Conservation (phyloP, 345 rosid genomes). For the Rhodamnia argentea region DNA sequence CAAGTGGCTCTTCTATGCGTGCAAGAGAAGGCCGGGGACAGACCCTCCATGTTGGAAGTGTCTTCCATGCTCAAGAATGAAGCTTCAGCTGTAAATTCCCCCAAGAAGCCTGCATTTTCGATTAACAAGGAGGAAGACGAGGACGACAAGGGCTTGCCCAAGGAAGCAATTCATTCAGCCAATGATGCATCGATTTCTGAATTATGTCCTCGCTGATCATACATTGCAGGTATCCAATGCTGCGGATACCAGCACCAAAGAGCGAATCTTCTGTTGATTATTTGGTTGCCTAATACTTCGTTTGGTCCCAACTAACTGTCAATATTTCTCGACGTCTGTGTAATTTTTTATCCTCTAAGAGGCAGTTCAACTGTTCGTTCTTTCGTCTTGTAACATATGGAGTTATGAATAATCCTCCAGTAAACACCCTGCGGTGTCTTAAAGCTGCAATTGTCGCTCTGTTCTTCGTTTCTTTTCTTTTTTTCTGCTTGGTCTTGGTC, state of each 20-base stretch:
- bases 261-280: background rate
- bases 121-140: background rate
- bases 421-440: background rate
- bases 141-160: background rate
- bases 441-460: background rate
- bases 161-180: constrained; percentile 7
- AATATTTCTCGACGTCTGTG: background rate
- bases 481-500: background rate
- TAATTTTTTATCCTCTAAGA: background rate
- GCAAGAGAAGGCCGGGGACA: constrained; percentile 11
- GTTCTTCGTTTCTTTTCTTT: background rate
- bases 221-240: background rate
- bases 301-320: background rate
- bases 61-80: constrained; percentile 10
- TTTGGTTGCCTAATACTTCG: background rate
- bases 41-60: constrained; percentile 23
- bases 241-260: background rate
- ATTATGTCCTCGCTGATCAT: constrained; percentile 14
- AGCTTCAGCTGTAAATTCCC: background rate
- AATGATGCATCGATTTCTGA: constrained; percentile 14
- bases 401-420: background rate
- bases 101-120: constrained; percentile 26
- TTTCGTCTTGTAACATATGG: background rate
- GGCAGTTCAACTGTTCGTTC: background rate
- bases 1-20: constrained; percentile 26